Base-by-base conservation (phyloP, 805 yeast species). In the Wickerhamiella siamensis region DNA sequence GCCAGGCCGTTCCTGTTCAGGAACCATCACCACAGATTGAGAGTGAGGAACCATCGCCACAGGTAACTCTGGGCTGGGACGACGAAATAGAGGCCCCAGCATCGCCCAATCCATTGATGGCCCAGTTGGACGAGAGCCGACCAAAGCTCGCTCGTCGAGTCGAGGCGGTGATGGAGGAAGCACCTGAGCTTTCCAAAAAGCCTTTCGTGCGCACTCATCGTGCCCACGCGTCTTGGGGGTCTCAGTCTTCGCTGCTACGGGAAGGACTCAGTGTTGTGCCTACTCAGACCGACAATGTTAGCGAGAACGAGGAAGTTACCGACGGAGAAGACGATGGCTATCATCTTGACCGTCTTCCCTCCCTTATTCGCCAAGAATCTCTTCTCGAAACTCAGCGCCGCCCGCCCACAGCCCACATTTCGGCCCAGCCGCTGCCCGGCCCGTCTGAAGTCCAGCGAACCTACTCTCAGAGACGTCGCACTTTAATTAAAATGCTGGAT, bases 381-480 rank as follows among this genome's bases (percentile, higher is more conserved):
- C 46, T 59, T 33, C 51, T 51, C 38, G 63, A 59, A 15, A 50
- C 51, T 9, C 58, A 59, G 46, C 42, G 61, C 4, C 51, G 49
- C 22, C 52, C 55, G 5, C 45, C 49, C 3, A 56, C 61, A 2
- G 38, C 40, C 35, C 46, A 45, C 16, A 33, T 43, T 8, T 29
- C 47, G n/a, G 17, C 33, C 5, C 10, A 12, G n/a, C 38, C 38
- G 14, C 32, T 33, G n/a, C 49, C 50, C 4, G 31, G 33, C 3
- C 46, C 52, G 10, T 37, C 33, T 4, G 47, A 43, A 4, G 42
- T 51, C 4, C 46, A 47, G n/a, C 46, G 56, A n/a, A 49, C 53
- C 3, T 47, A 53, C 43, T 52, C 55, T 16, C 45, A 43, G 31
- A 51, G 56, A 37, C 40, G 48, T 14, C 33, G 40, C 15, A 42